These are phyloP conservation scores for Gonium pectorale DNA, from an alignment of 139 green algal species.

Conservation along the genomic window DNA sequence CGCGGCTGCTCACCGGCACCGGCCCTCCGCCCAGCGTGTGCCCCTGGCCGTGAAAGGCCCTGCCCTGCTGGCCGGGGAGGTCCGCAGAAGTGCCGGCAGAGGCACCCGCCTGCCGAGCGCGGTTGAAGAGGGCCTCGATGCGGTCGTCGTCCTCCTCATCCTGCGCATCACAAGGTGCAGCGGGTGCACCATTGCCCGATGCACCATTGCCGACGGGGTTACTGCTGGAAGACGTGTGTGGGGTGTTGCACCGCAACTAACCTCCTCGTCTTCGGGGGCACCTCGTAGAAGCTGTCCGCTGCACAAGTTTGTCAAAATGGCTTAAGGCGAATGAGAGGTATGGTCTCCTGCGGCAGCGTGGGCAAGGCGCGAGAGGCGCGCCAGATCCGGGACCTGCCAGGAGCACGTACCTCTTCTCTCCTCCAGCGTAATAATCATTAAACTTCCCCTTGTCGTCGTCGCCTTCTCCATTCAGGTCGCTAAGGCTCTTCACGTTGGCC, in stretches of 20 bases:
- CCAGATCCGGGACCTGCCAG: no score
- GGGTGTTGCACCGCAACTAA: background rate
- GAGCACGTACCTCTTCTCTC: slow-evolving; percentile 78
- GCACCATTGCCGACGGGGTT: no score
- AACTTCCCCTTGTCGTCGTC: slow-evolving; percentile 62
- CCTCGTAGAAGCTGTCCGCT: slow-evolving; percentile 81
- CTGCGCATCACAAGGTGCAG: slow-evolving; percentile 19
- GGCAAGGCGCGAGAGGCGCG: no score
- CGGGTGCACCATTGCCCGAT: background rate
- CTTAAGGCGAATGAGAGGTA: no score
- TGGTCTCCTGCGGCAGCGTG: no score
- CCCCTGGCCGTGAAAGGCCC: slow-evolving; percentile 70
- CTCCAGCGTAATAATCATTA: slow-evolving; percentile 89
- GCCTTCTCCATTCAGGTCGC: slow-evolving; percentile 61
- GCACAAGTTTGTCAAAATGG: slow-evolving; percentile 10
- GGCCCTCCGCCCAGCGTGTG: slow-evolving; percentile 76
- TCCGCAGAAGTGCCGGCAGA: slow-evolving; percentile 67
- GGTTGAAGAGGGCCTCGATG: slow-evolving; percentile 74
- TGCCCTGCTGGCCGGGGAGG: slow-evolving; percentile 45
- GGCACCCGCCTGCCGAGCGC: slow-evolving; percentile 68
- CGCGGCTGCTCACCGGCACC: slow-evolving; percentile 1
- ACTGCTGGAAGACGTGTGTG: background rate
- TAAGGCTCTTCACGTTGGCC: slow-evolving; percentile 67
- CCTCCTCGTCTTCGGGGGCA: slow-evolving; percentile 49
- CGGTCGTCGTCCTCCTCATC: slow-evolving; percentile 54